A percentile compares a stretch with the other conserved stretches of the same genome.
phyloP scores from a whole-genome alignment of 2,329 filamentous ascomycete genomes.

The Corinectria fuckeliana region DNA sequence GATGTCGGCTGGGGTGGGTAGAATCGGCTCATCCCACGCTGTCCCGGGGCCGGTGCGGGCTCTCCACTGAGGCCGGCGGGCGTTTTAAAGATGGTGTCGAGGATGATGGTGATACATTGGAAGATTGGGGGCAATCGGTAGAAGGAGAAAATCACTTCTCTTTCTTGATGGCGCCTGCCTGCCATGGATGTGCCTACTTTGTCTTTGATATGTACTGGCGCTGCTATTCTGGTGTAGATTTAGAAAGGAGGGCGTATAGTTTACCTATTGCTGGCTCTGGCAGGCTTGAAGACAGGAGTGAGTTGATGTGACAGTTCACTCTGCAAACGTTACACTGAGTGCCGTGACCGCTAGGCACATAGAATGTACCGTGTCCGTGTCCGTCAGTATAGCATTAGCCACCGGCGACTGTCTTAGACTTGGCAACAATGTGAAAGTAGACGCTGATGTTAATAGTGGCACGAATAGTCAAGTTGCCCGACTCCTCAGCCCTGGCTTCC shows the following conservation, averaged over 20 bases:
- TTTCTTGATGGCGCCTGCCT: neutral
- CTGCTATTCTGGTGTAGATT: neutral
- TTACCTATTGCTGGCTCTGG: neutral
- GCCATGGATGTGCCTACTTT: neutral
- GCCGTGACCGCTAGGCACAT: neutral
- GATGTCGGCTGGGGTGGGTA: conserved; percentile 17
- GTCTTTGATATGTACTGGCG: no score
- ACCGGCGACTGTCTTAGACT: neutral
- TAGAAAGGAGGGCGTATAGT: neutral
- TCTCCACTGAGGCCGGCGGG: conserved; percentile 16
- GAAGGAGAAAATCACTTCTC: neutral
- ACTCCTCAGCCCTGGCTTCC: neutral
- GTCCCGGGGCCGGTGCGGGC: conserved; percentile 7
- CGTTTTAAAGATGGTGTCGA: neutral
- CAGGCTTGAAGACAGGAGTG: neutral
- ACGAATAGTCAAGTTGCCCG: neutral
- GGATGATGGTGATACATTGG: neutral
- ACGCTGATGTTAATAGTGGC: neutral
- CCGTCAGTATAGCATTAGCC: neutral
- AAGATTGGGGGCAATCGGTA: neutral
- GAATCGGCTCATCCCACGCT: conserved; percentile 18
- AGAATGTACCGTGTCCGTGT: neutral
- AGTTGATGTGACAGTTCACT: neutral
- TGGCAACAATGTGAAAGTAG: conserved; percentile 1
- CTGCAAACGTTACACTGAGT: neutral